Evolutionary conservation across 2,329 filamentous ascomycete species (phyloP), one percentile per base, ranked within the genome.

Genomic region (Apiospora malaysiana): DNA sequence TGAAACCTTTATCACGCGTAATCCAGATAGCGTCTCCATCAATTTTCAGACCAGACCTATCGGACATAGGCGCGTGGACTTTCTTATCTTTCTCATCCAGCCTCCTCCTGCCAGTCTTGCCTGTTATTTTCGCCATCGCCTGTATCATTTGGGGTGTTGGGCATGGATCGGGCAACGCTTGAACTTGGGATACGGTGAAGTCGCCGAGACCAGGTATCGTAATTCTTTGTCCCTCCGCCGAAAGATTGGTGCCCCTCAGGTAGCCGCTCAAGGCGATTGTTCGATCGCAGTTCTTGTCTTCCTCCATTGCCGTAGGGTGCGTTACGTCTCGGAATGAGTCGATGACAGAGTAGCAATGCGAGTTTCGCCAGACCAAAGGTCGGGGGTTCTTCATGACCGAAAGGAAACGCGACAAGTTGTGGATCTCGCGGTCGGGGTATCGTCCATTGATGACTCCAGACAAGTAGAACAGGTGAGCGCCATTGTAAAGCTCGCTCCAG

Each of bases 361-460:
- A 93, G 80, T 99, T 99, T 72, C 97, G 89, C 95, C 96, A 99
- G 56, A 99, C 87, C 42, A 99, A 86, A n/a, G 96, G 96, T 71
- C 96, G 89, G 5, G 97, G 95, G 79, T 97, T 99, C 86, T 99
- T 99, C 97, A 99, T 99, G 75, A 99, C 94, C 25, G 94, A 97
- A 75, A 99, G 87, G 81, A 99, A 99, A 70, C 97, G 90, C 18
- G 94, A 97, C 69, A 99, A 83, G 79, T 99, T 99, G 83, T 98
- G 93, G 21, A 99, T 91, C 82, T 99, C 97, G 74, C 97, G 91
- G 81, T 99, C 96, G 0, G 96, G 97, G 78, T 99, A 99, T 74
- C 96, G 89, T 56, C 96, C 96, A 81, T 99, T 99, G 76, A 98
- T 93, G 46, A 99, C 95, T 77, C 96, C 96, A 1, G 94, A 97